Base-by-base conservation (phyloP, 2,329 filamentous ascomycete species). In the Pyricularia grisea region DNA sequence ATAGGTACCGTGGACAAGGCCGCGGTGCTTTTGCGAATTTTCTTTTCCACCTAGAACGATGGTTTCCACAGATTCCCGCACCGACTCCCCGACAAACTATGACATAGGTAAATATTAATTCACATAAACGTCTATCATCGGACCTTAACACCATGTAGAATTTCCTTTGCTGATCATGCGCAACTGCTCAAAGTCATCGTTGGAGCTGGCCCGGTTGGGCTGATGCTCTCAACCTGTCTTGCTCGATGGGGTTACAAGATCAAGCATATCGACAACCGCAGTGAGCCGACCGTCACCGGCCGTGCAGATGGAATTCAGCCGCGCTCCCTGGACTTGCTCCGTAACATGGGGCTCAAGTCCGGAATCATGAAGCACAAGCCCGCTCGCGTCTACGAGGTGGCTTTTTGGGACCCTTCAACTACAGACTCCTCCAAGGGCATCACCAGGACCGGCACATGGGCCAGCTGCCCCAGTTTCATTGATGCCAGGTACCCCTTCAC, bases 201-300 rank as follows among this genome's bases (percentile, higher is more conserved):
- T 69, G 94, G 94, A 72, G 94, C 94, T 69, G 94, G 94, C 20
- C 94, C 94, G 4, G 93, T 94, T 60, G 94, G 94, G 69, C 86
- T 97, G 70, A 89, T 96, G 80, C 85, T 97, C 28, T 95, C 93
- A 10, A 93, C 93, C 33, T 94, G 92, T 77, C 86, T 97, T 71
- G 92, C 92, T 71, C 86, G 93, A 81, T 97, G 93, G 92, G 94
- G 94, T 25, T 97, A 97, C 84, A 93, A 88, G 78, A 92, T 97
- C 79, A 97, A 94, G 83, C 93, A 97, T 80, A 93, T 97, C 76
- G 94, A 97, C 81, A 97, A 96, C 80, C 87, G 93, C 70, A 84
- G 92, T 2, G 91, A 94, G 75, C 93, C 93, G 20, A 97, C 93
- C 14, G 76, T 88, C 2, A 97, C 93, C 25, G 93, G 93, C 68